Evolutionary conservation across 208 protist genomes (phyloP), one percentile per base, ranked within the genome.

Genomic region (Acanthamoeba divionensis): DNA sequence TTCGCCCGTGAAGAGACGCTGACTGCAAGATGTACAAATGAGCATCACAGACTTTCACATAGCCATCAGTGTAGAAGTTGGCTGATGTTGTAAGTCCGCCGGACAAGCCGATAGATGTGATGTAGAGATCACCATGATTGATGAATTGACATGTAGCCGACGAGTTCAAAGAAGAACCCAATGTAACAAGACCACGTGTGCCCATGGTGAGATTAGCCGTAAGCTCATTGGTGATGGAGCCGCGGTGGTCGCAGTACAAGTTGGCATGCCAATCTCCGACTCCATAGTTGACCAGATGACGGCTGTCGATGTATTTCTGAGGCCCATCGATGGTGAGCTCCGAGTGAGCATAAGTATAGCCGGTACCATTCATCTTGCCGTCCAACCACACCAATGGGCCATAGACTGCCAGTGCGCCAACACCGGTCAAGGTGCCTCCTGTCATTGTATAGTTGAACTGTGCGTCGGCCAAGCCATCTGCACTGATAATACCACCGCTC

Each of bases 31-130:
- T 29, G 52, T 86, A 36, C 52, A 86, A 36, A 50, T 86, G 75
- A 24, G 75, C 75, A 57, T 86, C 18, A 41, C 75, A 86, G 54
- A 86, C 75, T 36, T 86, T 67, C 54, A 86, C 66, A 57, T 86
- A 86, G 75, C 75, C 75, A 21, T 50, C 48, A 33, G 60, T 86
- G 75, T 2, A n/a, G 24, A 86, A 26, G 54, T 44, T 67, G 29
- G 50, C 21, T 4, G 75, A 86, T 2, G 75, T 57, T 50, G 60
- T 86, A 57, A 86, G 54, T 52, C n/a, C n/a, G 75, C 75, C 75
- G 5, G 36, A 41, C 36, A 41, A 41, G 5, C 36, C 36, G 5
- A 41, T 41, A 47, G 75, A 63, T 1, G 75, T 86, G 31, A 86
- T n/a, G 75, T 63, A 86, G n/a, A 86, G 24, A 7, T 50, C 44